A percentile compares a stretch with the other conserved stretches of the same genome.
Conservation (phyloP, 2,329 filamentous ascomycete genomes). For the Cladophialophora immunda region DNA sequence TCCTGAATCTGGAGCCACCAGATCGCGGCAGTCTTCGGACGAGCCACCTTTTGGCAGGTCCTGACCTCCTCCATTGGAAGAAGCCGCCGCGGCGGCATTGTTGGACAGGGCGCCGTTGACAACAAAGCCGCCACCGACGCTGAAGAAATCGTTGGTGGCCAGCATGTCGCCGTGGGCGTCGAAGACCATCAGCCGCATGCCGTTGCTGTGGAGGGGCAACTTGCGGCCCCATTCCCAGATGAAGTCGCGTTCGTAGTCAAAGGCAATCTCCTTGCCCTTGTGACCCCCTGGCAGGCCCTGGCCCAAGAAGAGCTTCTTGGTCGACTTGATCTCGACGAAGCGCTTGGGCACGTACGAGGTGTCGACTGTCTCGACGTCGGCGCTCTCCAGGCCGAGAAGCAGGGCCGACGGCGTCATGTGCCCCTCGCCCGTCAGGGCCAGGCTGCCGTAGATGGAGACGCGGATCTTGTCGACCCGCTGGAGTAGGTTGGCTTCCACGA, state of each 20-base stretch:
- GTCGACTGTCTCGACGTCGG: slow-evolving; percentile 37
- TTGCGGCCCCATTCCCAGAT: slow-evolving; percentile 37
- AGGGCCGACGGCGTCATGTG: slow-evolving; percentile 29
- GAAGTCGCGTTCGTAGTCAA: slow-evolving; percentile 36
- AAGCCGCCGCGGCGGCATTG: slow-evolving; percentile 6
- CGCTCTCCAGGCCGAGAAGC: slow-evolving; percentile 37
- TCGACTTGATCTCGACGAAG: slow-evolving; percentile 31
- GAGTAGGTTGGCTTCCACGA: slow-evolving; percentile 34
- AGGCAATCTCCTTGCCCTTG: slow-evolving; percentile 30
- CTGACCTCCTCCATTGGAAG: background rate
- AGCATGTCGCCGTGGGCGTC: slow-evolving; percentile 34
- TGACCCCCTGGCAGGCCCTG: slow-evolving; percentile 14
- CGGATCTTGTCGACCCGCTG: slow-evolving; percentile 32
- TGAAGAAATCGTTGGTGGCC: slow-evolving; percentile 36
- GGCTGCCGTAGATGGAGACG: slow-evolving; percentile 35
- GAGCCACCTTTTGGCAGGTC: slow-evolving; percentile 1
- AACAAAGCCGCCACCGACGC: slow-evolving; percentile 38
- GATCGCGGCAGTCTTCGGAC: background rate
- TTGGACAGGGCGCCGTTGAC: slow-evolving; percentile 30
- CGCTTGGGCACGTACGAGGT: slow-evolving; percentile 35
- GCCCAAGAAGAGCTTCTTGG: slow-evolving; percentile 33
- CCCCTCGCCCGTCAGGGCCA: slow-evolving; percentile 18
- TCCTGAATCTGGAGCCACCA: slow-evolving; percentile 15
- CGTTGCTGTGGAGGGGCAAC: slow-evolving; percentile 36
- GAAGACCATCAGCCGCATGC: slow-evolving; percentile 34